These are phyloP conservation scores for Protea cynaroides DNA, from an alignment of 164 flowering plant genomes.

Conservation along the genomic window DNA sequence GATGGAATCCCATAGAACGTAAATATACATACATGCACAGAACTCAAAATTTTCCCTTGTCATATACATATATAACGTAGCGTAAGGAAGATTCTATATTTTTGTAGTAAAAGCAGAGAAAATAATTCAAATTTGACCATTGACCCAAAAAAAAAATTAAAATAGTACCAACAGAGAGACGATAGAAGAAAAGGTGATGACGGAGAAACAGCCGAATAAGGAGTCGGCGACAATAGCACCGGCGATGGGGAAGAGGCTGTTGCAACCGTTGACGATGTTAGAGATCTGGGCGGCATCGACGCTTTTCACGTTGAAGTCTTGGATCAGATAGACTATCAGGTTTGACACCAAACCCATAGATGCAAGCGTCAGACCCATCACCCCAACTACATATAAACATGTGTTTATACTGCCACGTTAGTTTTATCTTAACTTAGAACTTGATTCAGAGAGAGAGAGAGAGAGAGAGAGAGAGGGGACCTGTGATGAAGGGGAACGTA, in stretches of 20 bases:
- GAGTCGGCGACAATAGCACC: slow-evolving; percentile 50
- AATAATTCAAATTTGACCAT: not conserved
- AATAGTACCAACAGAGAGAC: slow-evolving; percentile 32
- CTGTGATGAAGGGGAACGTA: slow-evolving; percentile 21
- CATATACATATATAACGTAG: no score
- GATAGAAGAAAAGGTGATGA: slow-evolving; percentile 22
- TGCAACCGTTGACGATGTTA: slow-evolving; percentile 30
- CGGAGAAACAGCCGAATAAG: slow-evolving; percentile 32
- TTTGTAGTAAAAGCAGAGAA: not conserved
- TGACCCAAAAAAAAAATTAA: not conserved
- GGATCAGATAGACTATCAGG: slow-evolving; percentile 43
- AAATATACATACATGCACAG: no score
- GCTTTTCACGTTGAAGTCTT: slow-evolving; percentile 32
- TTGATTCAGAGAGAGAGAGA: not conserved
- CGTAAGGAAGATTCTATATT: no score
- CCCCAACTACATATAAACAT: slow-evolving; percentile 10
- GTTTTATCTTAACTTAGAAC: no score
- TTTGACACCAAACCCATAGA: slow-evolving; percentile 28
- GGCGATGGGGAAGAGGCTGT: slow-evolving; percentile 24
- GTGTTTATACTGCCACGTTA: not conserved
- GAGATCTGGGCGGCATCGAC: slow-evolving; percentile 36
- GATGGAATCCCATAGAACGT: no score
- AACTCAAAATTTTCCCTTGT: no score
- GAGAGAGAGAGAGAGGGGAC: slow-evolving; percentile 14
- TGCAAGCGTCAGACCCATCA: slow-evolving; percentile 21